Percentiles rank a stretch among this genome's conserved stretches.
These are phyloP conservation scores for Limonium bicolor DNA, from an alignment of 148 eudicot species.

Conservation along the genomic window DNA sequence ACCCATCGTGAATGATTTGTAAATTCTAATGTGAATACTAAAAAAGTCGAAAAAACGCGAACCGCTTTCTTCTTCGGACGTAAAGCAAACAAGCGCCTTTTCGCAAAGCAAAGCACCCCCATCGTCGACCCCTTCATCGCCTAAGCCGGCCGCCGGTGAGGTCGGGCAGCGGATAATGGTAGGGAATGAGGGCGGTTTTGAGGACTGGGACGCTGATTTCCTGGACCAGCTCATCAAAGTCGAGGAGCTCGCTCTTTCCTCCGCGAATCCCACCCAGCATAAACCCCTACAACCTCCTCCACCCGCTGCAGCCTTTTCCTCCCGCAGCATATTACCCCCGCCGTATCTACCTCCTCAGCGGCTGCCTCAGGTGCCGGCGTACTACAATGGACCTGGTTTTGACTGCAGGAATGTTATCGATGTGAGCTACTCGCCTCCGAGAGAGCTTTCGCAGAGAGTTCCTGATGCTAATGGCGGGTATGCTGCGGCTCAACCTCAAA, in stretches of 20 bases:
- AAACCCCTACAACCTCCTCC: conserved; percentile 10
- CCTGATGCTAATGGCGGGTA: conserved; percentile 9
- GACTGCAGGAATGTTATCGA: not conserved
- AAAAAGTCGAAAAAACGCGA: too few species aligned
- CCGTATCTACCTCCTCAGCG: conserved; percentile 11
- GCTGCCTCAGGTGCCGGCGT: conserved; percentile 2
- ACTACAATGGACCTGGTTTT: not conserved
- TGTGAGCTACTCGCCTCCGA: conserved; percentile 61
- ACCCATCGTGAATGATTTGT: too few species aligned
- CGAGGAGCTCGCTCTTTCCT: conserved; percentile 30
- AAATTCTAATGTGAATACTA: too few species aligned
- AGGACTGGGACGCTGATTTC: conserved; percentile 46
- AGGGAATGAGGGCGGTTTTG: conserved; percentile 28
- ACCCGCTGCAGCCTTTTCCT: conserved; percentile 8
- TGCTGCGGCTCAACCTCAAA: conserved; percentile 2
- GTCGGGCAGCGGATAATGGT: conserved; percentile 2
- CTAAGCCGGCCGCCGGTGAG: not conserved
- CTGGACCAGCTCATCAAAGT: conserved; percentile 31
- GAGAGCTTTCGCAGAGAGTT: conserved; percentile 59
- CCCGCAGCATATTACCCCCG: conserved; percentile 1
- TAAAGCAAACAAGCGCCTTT: too few species aligned
- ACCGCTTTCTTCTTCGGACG: too few species aligned
- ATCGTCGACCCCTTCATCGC: not conserved
- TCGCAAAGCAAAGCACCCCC: too few species aligned
- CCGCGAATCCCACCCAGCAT: conserved; percentile 14